Evolutionary conservation across 2,329 filamentous ascomycete genomes (phyloP), one percentile per base, ranked within the genome.

Genomic region (Aphanoascus verrucosus): DNA sequence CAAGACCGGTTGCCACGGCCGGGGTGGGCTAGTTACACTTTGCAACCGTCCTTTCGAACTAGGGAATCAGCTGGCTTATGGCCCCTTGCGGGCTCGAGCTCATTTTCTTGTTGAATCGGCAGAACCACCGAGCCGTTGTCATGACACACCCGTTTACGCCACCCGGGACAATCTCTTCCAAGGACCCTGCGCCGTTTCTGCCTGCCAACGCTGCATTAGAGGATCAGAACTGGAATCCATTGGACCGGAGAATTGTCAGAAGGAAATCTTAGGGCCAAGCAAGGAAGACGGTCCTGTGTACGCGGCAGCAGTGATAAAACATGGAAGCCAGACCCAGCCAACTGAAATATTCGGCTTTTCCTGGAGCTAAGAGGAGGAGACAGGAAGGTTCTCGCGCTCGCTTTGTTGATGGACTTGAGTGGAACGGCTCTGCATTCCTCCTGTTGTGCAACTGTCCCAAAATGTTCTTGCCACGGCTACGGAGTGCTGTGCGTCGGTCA

Each of bases 361-460:
- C n/a, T 45, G 41, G 12, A 28, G 17, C 23, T 28, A 28, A 7
- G 23, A 28, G 23, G 23, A 28, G 23, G 3, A 28, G 23, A 28
- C 3, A 14, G 9, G 15, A 34, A 38, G 8, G 15, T n/a, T 35
- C 31, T 43, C 17, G 42, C 2, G 20, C 12, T 35, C 31, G 20
- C 54, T 56, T 56, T 56, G 54, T 55, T 53, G 45, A 19, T 20
- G 37, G 15, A 28, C 34, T n/a, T 34, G 14, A 23, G 49, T 52
- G 44, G 54, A 55, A 45, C n/a, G 32, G 34, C 17, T 43, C 37
- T 54, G 54, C 40, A 52, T 45, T 37, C 31, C 43, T 38, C 15
- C 52, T 52, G 47, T 43, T 41, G 46, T 54, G 52, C 46, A 20
- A 46, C 38, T 37, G 42, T 45, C 47, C n/a, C 48, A 37, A 45